A percentile compares a stretch with the other conserved stretches of the same genome.
Evolutionary conservation across 805 yeast species (phyloP).

Genomic region (Ogataea paraovalis): DNA sequence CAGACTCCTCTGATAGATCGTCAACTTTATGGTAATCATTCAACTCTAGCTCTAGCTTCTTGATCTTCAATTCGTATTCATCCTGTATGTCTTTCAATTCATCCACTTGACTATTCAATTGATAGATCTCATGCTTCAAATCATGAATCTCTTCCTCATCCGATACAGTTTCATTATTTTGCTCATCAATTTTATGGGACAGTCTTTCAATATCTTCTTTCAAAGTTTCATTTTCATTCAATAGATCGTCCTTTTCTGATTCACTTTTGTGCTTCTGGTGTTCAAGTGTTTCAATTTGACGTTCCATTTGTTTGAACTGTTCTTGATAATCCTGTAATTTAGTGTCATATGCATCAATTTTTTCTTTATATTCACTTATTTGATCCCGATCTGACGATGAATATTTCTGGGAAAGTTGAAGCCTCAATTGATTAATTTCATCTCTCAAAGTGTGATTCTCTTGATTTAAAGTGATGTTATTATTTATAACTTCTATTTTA

Average conservation of each 20-base stretch:
- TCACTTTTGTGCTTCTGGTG: background rate
- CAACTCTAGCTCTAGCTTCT: slow-evolving; percentile 1
- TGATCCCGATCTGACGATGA: background rate
- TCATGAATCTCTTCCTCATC: slow-evolving; percentile 11
- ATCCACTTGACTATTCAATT: slow-evolving; percentile 12
- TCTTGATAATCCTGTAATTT: slow-evolving; percentile 7
- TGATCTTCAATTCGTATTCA: slow-evolving; percentile 6
- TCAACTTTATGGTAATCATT: slow-evolving; percentile 4
- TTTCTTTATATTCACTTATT: slow-evolving; percentile 4
- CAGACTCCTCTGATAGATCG: background rate
- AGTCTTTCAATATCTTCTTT: slow-evolving; percentile 3
- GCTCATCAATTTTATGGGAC: slow-evolving; percentile 2
- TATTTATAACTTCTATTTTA: slow-evolving; percentile 33
- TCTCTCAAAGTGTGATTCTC: slow-evolving; percentile 16
- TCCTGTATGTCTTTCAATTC: slow-evolving; percentile 11
- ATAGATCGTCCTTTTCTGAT: background rate
- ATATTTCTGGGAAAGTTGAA: too few relatives aligned
- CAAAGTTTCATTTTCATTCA: slow-evolving; percentile 1
- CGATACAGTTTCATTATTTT: slow-evolving; percentile 2
- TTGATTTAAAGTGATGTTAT: slow-evolving; percentile 34
- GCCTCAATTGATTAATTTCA: background rate
- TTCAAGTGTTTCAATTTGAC: slow-evolving; percentile 5
- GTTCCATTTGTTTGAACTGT: slow-evolving; percentile 6
- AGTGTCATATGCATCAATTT: slow-evolving; percentile 6
- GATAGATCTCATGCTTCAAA: slow-evolving; percentile 10